phyloP scores from a whole-genome alignment of 2,329 filamentous ascomycete species.

The Blastomyces parvus region DNA sequence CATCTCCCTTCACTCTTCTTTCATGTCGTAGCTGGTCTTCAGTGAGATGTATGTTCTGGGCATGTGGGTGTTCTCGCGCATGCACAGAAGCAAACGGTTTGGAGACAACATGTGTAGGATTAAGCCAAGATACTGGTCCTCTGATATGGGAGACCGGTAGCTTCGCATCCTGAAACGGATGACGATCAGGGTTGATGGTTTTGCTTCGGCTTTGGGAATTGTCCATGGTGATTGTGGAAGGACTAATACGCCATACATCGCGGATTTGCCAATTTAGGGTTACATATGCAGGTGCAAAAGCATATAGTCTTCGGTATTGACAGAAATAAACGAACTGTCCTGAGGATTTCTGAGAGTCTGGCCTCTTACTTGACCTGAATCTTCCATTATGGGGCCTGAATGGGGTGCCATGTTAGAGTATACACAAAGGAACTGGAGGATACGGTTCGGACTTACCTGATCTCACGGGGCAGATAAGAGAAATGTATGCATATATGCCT shows the following conservation, averaged over 20 bases:
- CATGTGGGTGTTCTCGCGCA: background rate
- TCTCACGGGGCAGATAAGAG: background rate
- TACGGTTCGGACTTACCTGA: background rate
- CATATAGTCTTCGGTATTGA: background rate
- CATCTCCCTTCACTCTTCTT: constrained; percentile 4
- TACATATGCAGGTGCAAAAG: background rate
- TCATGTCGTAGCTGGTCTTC: constrained; percentile 3
- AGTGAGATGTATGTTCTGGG: background rate
- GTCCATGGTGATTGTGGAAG: background rate
- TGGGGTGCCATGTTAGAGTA: background rate
- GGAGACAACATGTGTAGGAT: constrained; percentile 1
- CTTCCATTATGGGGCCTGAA: background rate
- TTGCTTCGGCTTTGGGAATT: background rate
- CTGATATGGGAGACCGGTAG: background rate
- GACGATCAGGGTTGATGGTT: background rate
- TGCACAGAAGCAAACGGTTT: background rate
- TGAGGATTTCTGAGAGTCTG: background rate
- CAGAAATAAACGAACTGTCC: background rate
- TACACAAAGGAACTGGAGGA: background rate
- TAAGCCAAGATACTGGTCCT: constrained; percentile 2
- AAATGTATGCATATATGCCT: background rate
- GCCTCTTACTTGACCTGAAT: background rate
- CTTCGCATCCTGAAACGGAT: constrained; percentile 3
- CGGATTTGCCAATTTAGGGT: background rate
- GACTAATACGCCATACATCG: background rate